A percentile compares a stretch with the other conserved stretches of the same genome.
Conservation (phyloP, 1,139 yeast genomes). For the Hansenula lynferdii region DNA sequence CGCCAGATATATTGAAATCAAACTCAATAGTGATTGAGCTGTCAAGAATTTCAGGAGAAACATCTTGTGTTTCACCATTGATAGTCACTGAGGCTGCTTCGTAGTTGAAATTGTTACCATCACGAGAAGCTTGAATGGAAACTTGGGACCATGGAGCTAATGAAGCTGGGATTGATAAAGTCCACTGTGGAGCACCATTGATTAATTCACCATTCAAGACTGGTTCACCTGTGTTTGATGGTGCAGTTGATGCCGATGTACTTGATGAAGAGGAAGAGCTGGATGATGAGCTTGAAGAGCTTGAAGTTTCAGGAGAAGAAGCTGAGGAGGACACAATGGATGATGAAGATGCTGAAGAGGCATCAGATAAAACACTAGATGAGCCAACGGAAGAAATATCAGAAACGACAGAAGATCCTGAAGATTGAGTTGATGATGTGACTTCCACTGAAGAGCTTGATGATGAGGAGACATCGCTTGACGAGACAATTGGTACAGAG, state of each 20-base stretch:
- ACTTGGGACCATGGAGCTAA: conserved; percentile 5
- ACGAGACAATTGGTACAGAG: background rate
- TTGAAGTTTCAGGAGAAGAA: background rate
- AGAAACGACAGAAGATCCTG: background rate
- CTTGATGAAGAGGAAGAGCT: background rate
- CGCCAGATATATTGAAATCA: background rate
- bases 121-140: conserved; percentile 1
- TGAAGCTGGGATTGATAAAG: conserved; percentile 1
- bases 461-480: background rate
- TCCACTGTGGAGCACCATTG: conserved; percentile 1
- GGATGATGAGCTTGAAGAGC: background rate
- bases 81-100: background rate
- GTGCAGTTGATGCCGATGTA: background rate
- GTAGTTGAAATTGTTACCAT: background rate
- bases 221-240: background rate
- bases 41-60: background rate
- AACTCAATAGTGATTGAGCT: background rate
- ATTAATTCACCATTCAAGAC: conserved; percentile 1
- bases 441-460: background rate
- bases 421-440: background rate
- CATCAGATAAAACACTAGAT: no score
- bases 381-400: background rate
- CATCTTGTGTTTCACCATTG: background rate
- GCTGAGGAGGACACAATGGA: background rate
- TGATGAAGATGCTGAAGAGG: background rate